phyloP scores from a whole-genome alignment of 306 rosid genomes.

The Prunus campanulata region DNA sequence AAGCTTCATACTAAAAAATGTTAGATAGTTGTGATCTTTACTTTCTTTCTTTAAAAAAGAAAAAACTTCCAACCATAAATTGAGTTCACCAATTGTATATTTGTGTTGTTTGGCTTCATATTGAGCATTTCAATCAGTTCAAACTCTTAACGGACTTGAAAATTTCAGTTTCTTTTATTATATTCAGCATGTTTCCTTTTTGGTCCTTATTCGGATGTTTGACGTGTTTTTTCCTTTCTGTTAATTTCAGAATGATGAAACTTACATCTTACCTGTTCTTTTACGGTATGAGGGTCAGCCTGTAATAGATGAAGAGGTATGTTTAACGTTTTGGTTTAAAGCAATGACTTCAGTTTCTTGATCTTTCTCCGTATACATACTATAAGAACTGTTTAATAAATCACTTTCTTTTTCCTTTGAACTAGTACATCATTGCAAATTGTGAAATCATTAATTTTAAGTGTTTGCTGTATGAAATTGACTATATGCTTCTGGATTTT shows the following conservation, averaged over 20 bases:
- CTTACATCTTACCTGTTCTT: constrained; percentile 92
- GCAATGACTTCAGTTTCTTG: neutral
- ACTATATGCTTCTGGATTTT: neutral
- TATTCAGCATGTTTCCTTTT: neutral
- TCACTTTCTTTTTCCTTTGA: constrained; percentile 1
- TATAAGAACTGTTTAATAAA: constrained; percentile 8
- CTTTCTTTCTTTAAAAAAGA: neutral
- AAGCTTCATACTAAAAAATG: neutral
- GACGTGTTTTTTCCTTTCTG: constrained; percentile 26
- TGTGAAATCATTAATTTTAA: constrained; percentile 17
- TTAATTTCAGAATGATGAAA: constrained; percentile 83
- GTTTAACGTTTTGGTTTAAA: constrained; percentile 23
- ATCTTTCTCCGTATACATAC: constrained; percentile 1
- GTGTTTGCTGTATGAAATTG: constrained; percentile 7
- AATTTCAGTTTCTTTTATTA: neutral
- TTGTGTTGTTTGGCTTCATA: neutral
- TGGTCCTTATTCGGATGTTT: constrained; percentile 4
- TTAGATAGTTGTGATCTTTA: neutral
- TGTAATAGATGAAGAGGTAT: constrained; percentile 93
- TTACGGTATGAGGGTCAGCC: constrained; percentile 93
- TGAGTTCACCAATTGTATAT: neutral
- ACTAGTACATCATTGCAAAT: constrained; percentile 14
- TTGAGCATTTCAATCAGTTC: constrained; percentile 1
- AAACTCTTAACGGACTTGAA: neutral
- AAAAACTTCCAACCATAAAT: neutral